These are phyloP conservation scores for Venturia asperata DNA, from an alignment of 2,329 filamentous ascomycete species.

Conservation along the genomic window DNA sequence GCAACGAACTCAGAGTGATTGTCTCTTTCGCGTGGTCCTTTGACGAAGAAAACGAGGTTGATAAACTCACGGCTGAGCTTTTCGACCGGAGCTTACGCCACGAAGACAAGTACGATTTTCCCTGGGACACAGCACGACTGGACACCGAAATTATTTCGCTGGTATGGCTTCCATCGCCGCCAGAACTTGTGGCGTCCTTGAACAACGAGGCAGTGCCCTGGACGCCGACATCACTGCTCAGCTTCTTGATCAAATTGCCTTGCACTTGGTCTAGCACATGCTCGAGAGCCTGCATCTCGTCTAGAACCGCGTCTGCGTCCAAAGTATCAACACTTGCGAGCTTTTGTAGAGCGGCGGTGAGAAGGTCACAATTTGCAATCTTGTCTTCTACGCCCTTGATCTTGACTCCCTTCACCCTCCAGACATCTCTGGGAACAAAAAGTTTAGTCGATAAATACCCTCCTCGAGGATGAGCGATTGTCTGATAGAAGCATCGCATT, in stretches of 20 bases:
- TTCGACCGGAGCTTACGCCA: slow-evolving; percentile 89
- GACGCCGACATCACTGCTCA: slow-evolving; percentile 88
- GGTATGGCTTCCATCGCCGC: not conserved
- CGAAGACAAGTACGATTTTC: slow-evolving; percentile 70
- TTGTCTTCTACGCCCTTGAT: slow-evolving; percentile 90
- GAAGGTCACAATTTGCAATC: slow-evolving; percentile 78
- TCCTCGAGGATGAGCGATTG: slow-evolving; percentile 80
- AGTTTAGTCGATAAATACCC: slow-evolving; percentile 88
- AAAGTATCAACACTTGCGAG: slow-evolving; percentile 76
- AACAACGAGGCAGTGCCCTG: slow-evolving; percentile 67
- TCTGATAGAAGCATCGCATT: slow-evolving; percentile 90
- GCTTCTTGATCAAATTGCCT: slow-evolving; percentile 64
- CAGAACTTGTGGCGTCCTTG: slow-evolving; percentile 52
- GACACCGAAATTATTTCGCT: slow-evolving; percentile 9
- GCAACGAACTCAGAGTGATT: slow-evolving; percentile 46
- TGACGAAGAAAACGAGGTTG: slow-evolving; percentile 22
- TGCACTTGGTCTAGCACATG: slow-evolving; percentile 81
- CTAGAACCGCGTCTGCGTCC: slow-evolving; percentile 84
- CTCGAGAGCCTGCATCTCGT: slow-evolving; percentile 90
- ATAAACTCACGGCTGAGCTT: slow-evolving; percentile 57
- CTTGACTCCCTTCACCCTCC: slow-evolving; percentile 90
- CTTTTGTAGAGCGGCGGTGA: slow-evolving; percentile 82
- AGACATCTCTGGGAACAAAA: slow-evolving; percentile 87
- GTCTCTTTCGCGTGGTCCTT: slow-evolving; percentile 43
- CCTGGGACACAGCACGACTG: slow-evolving; percentile 31